Evolutionary conservation across 2,329 filamentous ascomycete genomes (phyloP), one percentile per base, ranked within the genome.

Genomic region (Penicillium hesseltinei): DNA sequence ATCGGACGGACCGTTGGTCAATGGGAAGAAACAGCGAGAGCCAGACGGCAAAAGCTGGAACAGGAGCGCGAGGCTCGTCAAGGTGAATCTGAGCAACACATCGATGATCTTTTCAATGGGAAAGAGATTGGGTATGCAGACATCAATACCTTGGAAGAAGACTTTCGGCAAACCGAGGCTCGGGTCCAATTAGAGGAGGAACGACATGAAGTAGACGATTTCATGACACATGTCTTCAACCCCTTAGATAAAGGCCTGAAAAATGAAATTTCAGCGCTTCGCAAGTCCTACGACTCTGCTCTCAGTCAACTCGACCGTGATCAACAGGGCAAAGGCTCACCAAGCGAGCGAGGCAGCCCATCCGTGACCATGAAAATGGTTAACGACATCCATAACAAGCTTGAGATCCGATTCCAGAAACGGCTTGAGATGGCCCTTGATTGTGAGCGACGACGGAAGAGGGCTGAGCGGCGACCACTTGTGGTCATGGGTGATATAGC

Each of bases 51-150:
- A 33, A 74, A 77, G 55, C 67, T 81, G 35, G 81, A 82, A 10
- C 71, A 72, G 27, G 80, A 81, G 39, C 80, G 81, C 4, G 74
- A 75, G 57, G 69, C 69, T 52, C 79, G 82, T 15, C 80, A 82
- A 65, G 78, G 81, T 54, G 78, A 82, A 59, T 80, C 77, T 3
- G 81, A 84, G 62, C 71, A 71, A n/a, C 75, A 77, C 47, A 82
- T 82, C 33, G 80, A 84, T 60, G 74, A 76, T 1, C 72, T 84
- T 1, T 85, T 84, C 71, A 80, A 84, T 60, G 77, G 77, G 48
- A 78, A 84, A 54, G 79, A 83, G 61, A 84, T 85, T 44, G 81
- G 81, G 0, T 84, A 85, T 66, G 81, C 81, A 13, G 82, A 84
- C 48, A 82, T 85, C 62, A 79, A 78, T 38, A 75, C 75, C 17